Evolutionary conservation across 208 protist species (phyloP), one percentile per base, ranked within the genome.

Genomic region (Leishmania braziliensis): DNA sequence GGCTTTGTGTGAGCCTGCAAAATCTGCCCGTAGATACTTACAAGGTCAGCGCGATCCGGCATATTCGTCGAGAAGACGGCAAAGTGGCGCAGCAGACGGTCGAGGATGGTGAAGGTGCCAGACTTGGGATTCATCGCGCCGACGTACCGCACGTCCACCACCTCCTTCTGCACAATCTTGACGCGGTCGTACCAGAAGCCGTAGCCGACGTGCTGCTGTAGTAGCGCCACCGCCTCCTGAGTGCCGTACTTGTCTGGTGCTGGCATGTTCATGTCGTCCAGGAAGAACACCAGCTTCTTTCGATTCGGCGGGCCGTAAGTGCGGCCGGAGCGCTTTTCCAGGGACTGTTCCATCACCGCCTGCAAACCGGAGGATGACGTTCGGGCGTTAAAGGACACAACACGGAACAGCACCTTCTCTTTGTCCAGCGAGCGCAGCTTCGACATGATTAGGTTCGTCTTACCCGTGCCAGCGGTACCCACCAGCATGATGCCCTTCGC

Each of bases 191-290:
- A 99, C 97, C 98, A 99, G 91, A 98, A 98, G 63, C 96, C 93
- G 84, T 99, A 99, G 79, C 99, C 98, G 53, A 99, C 90, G 88
- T 99, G 98, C 90, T 99, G 98, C 84, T 99, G 95, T 51, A 99
- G 88, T 26, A 99, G 92, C 39, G 98, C 98, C 79, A 99, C 99
- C 56, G 99, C 96, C 83, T 98, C 92, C 91, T 99, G 98, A 39
- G 99, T 99, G 78, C 98, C 98, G 88, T 99, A 99, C 83, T 98
- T 98, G 90, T 99, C 99, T 36, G 99, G 98, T 62, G 94, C 90
- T 63, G 99, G 98, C 99, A 99, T 99, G 91, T 99, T 99, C 84
- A 99, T 92, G 86, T 99, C 99, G 83, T 99, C 99, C 53, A 99
- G 86, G 89, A 99, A 99, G 89, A 98, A 99, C 73, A 99, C 95